phyloP scores from a whole-genome alignment of 2,329 filamentous ascomycete genomes.

The Teratosphaeria nubilosa region DNA sequence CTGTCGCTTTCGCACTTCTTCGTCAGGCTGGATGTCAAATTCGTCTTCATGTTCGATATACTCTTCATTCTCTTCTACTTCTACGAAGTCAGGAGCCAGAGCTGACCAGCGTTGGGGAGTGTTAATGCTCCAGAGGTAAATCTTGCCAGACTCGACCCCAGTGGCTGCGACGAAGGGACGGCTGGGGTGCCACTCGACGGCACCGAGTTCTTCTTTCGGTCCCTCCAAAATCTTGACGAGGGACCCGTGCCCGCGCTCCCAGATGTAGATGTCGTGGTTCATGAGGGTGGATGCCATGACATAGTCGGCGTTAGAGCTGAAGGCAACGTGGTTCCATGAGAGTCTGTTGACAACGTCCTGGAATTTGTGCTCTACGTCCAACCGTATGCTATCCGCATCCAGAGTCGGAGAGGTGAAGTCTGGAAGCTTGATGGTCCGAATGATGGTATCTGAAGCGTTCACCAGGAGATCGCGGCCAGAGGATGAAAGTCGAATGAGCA shows the following conservation, averaged over 20 bases:
- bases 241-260: constrained; percentile 89
- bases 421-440: constrained; percentile 72
- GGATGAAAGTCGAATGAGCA: constrained; percentile 70
- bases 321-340: constrained; percentile 94
- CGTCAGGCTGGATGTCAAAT: constrained; percentile 92
- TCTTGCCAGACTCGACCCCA: constrained; percentile 80
- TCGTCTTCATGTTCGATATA: constrained; percentile 94
- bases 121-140: constrained; percentile 93
- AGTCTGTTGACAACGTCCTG: constrained; percentile 93
- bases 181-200: constrained; percentile 94
- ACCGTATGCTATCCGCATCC: constrained; percentile 73
- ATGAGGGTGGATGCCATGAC: constrained; percentile 95
- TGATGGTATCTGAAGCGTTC: constrained; percentile 90
- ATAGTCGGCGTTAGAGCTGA: constrained; percentile 89
- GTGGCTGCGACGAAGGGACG: constrained; percentile 81
- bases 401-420: constrained; percentile 55
- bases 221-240: constrained; percentile 95
- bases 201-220: constrained; percentile 88
- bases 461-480: constrained; percentile 82
- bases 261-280: constrained; percentile 97
- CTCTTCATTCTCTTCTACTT: constrained; percentile 96
- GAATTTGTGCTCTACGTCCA: constrained; percentile 95
- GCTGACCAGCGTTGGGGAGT: constrained; percentile 96
- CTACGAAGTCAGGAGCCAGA: constrained; percentile 88
- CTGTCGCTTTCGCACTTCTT: constrained; percentile 84